These are phyloP conservation scores for Tulasnella sp. DNA, from an alignment of 768 basidiomycete genomes.

Conservation along the genomic window DNA sequence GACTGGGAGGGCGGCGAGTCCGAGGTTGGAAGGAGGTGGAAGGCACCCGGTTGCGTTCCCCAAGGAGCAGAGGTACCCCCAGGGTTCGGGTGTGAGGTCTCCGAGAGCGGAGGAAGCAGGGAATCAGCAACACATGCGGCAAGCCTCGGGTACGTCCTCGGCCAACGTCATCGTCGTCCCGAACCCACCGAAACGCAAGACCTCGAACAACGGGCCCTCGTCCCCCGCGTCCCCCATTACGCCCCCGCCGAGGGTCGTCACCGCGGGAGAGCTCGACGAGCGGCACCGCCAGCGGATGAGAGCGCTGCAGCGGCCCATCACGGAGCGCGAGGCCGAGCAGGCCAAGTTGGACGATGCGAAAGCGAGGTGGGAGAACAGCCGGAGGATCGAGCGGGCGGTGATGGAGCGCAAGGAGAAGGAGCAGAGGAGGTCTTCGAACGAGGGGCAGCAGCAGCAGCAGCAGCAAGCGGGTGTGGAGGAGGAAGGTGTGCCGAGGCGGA, in stretches of 20 bases:
- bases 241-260: conserved; percentile 45
- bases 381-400: conserved; percentile 59
- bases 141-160: background rate
- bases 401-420: conserved; percentile 64
- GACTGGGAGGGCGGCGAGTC: background rate
- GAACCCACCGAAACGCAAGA: background rate
- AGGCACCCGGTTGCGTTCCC: background rate
- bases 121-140: background rate
- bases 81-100: no score
- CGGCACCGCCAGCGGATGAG: conserved; percentile 77
- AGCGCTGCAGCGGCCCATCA: conserved; percentile 72
- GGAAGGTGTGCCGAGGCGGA: background rate
- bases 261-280: conserved; percentile 80
- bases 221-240: conserved; percentile 19
- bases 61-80: background rate
- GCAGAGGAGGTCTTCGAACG: conserved; percentile 19
- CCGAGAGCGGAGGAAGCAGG: no score
- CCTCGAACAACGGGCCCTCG: background rate
- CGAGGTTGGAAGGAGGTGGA: background rate
- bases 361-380: conserved; percentile 72
- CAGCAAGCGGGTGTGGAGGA: conserved; percentile 38
- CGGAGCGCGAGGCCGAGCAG: conserved; percentile 65
- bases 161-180: background rate
- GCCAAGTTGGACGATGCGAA: conserved; percentile 66
- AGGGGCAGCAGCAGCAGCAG: conserved; percentile 28